phyloP scores from a whole-genome alignment of 2,329 filamentous ascomycete species.

The Xylaria sp. region DNA sequence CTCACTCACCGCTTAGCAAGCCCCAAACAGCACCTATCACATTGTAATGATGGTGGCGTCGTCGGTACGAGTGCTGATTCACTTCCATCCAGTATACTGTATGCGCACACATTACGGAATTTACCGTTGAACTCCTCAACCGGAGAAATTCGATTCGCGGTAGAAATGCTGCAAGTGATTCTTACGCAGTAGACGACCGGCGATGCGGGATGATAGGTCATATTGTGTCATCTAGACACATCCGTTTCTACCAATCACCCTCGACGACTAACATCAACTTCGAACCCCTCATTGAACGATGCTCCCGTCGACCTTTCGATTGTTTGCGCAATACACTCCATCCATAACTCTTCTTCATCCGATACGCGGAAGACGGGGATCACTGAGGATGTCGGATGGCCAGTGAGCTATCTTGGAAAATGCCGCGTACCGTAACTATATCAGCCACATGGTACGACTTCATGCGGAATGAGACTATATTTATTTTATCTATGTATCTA shows the following conservation, averaged over 20 bases:
- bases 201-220: conserved; percentile 12
- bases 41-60: conserved; percentile 18
- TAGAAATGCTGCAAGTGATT: conserved; percentile 27
- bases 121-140: conserved; percentile 26
- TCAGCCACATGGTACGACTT: conserved; percentile 24
- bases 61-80: conserved; percentile 12
- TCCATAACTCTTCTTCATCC: neutral
- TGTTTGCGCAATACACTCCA: conserved; percentile 16
- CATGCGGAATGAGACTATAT: neutral
- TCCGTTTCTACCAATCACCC: conserved; percentile 20
- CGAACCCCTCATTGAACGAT: conserved; percentile 11
- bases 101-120: no score
- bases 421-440: conserved; percentile 1
- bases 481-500: neutral
- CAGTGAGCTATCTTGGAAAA: neutral
- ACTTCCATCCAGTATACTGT: conserved; percentile 8
- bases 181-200: conserved; percentile 14
- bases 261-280: neutral
- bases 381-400: neutral
- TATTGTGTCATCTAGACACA: conserved; percentile 17
- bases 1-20: conserved; percentile 31
- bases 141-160: conserved; percentile 21
- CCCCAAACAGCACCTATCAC: conserved; percentile 3
- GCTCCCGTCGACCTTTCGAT: neutral
- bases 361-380: neutral